A percentile compares a stretch with the other conserved stretches of the same genome.
These are phyloP conservation scores for Fermentozyma sake DNA, from an alignment of 1,139 yeast genomes.

Conservation along the genomic window DNA sequence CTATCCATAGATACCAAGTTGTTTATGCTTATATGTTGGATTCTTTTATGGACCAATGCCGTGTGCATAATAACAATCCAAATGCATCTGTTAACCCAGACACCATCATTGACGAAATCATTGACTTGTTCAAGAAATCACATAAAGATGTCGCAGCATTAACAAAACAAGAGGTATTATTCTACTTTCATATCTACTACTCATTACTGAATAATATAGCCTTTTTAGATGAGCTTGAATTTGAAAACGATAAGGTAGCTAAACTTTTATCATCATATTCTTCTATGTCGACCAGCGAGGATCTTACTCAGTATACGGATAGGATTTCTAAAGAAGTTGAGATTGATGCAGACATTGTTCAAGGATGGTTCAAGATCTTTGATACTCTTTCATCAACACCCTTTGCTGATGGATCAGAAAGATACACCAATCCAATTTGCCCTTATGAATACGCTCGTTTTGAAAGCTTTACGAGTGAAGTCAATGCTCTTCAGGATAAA, in stretches of 20 bases:
- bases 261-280: constrained; percentile 18
- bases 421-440: constrained; percentile 26
- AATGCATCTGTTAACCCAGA: constrained; percentile 16
- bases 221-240: constrained; percentile 26
- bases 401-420: constrained; percentile 19
- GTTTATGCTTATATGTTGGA: constrained; percentile 22
- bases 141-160: constrained; percentile 19
- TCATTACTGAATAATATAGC: constrained; percentile 27
- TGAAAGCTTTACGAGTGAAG: constrained; percentile 8
- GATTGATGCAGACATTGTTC: constrained; percentile 8
- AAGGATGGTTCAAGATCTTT: constrained; percentile 31
- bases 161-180: constrained; percentile 25
- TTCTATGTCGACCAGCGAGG: constrained; percentile 8
- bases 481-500: constrained; percentile 5
- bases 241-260: constrained; percentile 22
- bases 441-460: constrained; percentile 25
- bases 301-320: constrained; percentile 3
- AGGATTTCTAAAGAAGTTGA: constrained; percentile 2
- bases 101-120: constrained; percentile 15
- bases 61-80: constrained; percentile 8
- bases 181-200: constrained; percentile 26
- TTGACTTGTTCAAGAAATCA: constrained; percentile 17
- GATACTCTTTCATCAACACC: constrained; percentile 27
- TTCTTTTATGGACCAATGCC: constrained; percentile 25
- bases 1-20: constrained; percentile 15